A percentile compares a stretch with the other conserved stretches of the same genome.
Evolutionary conservation across 345 rosid species (phyloP).

Genomic region (Populus euphratica): DNA sequence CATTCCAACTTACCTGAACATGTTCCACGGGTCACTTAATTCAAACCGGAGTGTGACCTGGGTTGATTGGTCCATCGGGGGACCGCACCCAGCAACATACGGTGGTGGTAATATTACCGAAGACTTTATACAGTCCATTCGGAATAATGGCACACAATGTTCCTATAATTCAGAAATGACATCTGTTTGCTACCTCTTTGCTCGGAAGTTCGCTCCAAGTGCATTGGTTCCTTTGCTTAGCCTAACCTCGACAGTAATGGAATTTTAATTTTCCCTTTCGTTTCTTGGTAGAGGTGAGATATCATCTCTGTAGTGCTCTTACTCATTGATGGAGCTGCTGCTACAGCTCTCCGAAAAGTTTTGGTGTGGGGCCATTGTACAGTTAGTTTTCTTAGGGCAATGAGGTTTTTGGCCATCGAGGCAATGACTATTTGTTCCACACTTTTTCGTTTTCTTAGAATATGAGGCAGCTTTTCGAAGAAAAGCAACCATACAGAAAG

Average conservation of each 20-base stretch:
- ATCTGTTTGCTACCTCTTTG: slow-evolving; percentile 73
- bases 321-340: slow-evolving; percentile 3
- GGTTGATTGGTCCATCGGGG: slow-evolving; percentile 90
- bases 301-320: not conserved
- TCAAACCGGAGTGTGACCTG: slow-evolving; percentile 79
- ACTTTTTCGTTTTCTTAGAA: not conserved
- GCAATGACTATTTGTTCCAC: not conserved
- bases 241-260: slow-evolving; percentile 63
- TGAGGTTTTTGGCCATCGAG: not conserved
- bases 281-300: not conserved
- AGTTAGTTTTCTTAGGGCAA: slow-evolving; percentile 3
- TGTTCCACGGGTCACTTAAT: slow-evolving; percentile 64
- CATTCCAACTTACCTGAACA: slow-evolving; percentile 75
- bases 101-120: slow-evolving; percentile 50
- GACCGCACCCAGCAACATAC: slow-evolving; percentile 79
- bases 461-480: not conserved
- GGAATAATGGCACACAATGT: slow-evolving; percentile 63
- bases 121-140: slow-evolving; percentile 55
- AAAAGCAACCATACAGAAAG: not conserved
- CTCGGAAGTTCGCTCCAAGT: slow-evolving; percentile 79
- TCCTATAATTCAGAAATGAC: slow-evolving; percentile 59
- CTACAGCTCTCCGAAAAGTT: slow-evolving; percentile 9
- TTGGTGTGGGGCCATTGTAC: slow-evolving; percentile 12
- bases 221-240: slow-evolving; percentile 69
- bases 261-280: slow-evolving; percentile 31